These are phyloP conservation scores for Nakaseomyces nivariensis DNA, from an alignment of 1,139 yeast genomes.

Conservation along the genomic window DNA sequence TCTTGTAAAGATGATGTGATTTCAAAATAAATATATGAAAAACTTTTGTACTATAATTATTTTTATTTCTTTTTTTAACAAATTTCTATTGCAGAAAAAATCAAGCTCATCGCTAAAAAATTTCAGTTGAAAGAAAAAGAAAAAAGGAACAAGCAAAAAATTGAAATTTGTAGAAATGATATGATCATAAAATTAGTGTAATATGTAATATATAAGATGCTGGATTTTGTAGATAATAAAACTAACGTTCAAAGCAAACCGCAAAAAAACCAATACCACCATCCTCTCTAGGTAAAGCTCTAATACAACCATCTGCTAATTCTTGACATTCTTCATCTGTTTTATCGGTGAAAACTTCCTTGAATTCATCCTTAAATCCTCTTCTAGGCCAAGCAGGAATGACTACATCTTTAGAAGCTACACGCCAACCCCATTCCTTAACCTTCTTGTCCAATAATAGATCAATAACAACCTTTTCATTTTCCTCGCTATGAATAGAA, in stretches of 20 bases:
- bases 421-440: conserved; percentile 59
- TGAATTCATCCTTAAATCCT: conserved; percentile 63
- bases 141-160: neutral
- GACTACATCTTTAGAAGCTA: conserved; percentile 53
- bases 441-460: conserved; percentile 56
- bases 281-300: conserved; percentile 77
- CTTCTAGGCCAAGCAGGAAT: conserved; percentile 80
- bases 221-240: neutral
- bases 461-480: conserved; percentile 81
- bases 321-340: conserved; percentile 31
- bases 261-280: conserved; percentile 98
- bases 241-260: conserved; percentile 35
- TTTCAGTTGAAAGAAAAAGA: neutral
- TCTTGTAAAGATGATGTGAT: too few species aligned
- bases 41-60: too few species aligned
- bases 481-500: conserved; percentile 86
- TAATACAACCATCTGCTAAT: conserved; percentile 75
- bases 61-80: too few species aligned
- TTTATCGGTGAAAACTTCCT: conserved; percentile 37
- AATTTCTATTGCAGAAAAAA: too few species aligned
- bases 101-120: neutral
- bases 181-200: neutral
- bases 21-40: too few species aligned
- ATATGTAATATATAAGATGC: neutral
- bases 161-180: neutral